A percentile compares a stretch with the other conserved stretches of the same genome.
Conservation (phyloP, 2,329 filamentous ascomycete species). For the Phyllachora maydis region DNA sequence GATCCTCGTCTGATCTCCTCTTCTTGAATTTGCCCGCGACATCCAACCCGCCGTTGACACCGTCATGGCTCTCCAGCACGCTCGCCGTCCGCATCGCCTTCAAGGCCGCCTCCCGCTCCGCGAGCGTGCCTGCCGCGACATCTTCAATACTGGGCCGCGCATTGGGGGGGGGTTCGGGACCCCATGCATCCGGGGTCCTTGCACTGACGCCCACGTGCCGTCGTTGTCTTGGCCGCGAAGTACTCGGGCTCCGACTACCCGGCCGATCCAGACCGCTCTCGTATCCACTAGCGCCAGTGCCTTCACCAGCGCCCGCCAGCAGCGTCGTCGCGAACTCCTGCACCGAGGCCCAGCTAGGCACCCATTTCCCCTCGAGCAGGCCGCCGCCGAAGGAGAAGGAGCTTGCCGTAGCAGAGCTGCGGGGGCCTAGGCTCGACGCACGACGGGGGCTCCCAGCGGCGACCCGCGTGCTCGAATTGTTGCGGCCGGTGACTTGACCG, state of each 20-base stretch:
- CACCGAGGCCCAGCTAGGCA: slow-evolving; percentile 34
- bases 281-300: slow-evolving; percentile 10
- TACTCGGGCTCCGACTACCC: slow-evolving; percentile 9
- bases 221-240: too few relatives aligned
- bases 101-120: slow-evolving; percentile 30
- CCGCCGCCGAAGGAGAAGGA: slow-evolving; percentile 16
- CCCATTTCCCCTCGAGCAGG: slow-evolving; percentile 27
- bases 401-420: too few relatives aligned
- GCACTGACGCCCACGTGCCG: slow-evolving; percentile 5
- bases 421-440: slow-evolving; percentile 4
- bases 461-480: slow-evolving; percentile 5
- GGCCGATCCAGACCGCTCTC: slow-evolving; percentile 12
- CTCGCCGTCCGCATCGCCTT: slow-evolving; percentile 35
- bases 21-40: slow-evolving; percentile 37
- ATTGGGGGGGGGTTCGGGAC: slow-evolving; percentile 22
- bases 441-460: slow-evolving; percentile 2
- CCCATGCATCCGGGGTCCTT: slow-evolving; percentile 19
- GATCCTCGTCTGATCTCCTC: slow-evolving; percentile 45
- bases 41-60: slow-evolving; percentile 36
- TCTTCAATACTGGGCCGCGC: slow-evolving; percentile 18
- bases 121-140: slow-evolving; percentile 31
- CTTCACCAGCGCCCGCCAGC: slow-evolving; percentile 13
- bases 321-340: slow-evolving; percentile 29
- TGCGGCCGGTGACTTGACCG: slow-evolving; percentile 9
- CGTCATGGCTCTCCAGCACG: slow-evolving; percentile 38